Evolutionary conservation across 148 eudicot species (phyloP).

Genomic region (Cornus suecica): DNA sequence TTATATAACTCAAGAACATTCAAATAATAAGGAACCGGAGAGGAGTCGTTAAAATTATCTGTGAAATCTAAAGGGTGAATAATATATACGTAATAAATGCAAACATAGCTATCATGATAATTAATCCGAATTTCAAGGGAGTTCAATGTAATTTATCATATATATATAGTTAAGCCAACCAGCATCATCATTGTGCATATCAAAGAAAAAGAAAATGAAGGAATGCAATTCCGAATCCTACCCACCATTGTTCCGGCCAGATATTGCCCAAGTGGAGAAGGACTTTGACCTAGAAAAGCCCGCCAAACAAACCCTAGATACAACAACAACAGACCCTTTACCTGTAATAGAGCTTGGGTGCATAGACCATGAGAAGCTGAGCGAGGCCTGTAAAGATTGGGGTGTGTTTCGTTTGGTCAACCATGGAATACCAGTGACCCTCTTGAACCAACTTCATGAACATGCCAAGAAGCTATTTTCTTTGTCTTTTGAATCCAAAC

Average conservation of each 20-base stretch:
- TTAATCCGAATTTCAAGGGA: too few species aligned
- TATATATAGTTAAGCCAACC: background rate
- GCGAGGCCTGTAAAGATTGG: constrained; percentile 52
- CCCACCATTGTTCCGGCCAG: constrained; percentile 36
- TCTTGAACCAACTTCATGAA: constrained; percentile 30
- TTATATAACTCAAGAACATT: too few species aligned
- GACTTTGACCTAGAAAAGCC: background rate
- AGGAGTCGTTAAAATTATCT: too few species aligned
- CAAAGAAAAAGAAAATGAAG: constrained; percentile 16
- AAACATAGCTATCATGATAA: too few species aligned
- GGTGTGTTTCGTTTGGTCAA: constrained; percentile 72
- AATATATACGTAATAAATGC: too few species aligned
- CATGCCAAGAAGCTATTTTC: constrained; percentile 34
- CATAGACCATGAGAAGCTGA: constrained; percentile 27
- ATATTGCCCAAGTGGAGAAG: background rate
- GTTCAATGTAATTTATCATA: too few species aligned
- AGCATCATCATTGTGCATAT: background rate
- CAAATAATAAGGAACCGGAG: too few species aligned
- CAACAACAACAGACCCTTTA: constrained; percentile 19
- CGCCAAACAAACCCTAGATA: background rate
- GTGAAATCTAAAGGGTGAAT: too few species aligned
- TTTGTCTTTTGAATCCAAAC: constrained; percentile 46
- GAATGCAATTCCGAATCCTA: constrained; percentile 22
- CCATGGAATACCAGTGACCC: constrained; percentile 59
- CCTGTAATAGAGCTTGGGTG: constrained; percentile 53